phyloP scores from a whole-genome alignment of 306 rosid genomes.

The Casuarina equisetifolia region DNA sequence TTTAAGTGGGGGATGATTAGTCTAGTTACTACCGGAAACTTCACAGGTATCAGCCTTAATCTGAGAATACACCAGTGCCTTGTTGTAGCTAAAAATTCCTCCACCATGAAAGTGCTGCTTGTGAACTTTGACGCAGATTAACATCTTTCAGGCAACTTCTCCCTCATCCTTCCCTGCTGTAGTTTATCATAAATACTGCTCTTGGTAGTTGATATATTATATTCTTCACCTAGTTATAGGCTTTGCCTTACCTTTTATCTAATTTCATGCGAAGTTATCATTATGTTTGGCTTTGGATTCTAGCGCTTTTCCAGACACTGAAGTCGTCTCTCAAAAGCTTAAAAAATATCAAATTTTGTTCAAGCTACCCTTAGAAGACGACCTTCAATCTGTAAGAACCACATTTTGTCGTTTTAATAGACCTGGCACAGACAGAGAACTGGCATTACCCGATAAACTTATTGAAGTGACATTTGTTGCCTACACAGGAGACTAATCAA shows the following conservation, averaged over 20 bases:
- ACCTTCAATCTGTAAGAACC: too few relatives aligned
- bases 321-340: not conserved
- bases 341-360: too few relatives aligned
- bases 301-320: not conserved
- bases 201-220: not conserved
- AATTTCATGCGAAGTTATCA: not conserved
- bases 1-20: slow-evolving; percentile 1
- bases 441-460: too few relatives aligned
- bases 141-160: too few relatives aligned
- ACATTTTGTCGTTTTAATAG: too few relatives aligned
- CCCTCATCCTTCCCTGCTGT: not conserved
- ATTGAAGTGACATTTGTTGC: too few relatives aligned
- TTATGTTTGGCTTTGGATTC: slow-evolving; percentile 18
- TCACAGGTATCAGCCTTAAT: not conserved
- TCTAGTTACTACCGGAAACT: not conserved
- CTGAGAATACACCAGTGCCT: not conserved
- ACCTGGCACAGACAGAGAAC: too few relatives aligned
- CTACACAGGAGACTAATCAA: too few relatives aligned
- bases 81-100: not conserved
- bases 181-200: not conserved
- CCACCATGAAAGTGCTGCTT: not conserved
- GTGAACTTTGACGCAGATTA: too few relatives aligned
- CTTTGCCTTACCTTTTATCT: not conserved
- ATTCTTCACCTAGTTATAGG: not conserved
- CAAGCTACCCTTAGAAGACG: too few relatives aligned